These are phyloP conservation scores for Globisporangium middletonii DNA, from an alignment of 352 stramenopile species.

Conservation along the genomic window DNA sequence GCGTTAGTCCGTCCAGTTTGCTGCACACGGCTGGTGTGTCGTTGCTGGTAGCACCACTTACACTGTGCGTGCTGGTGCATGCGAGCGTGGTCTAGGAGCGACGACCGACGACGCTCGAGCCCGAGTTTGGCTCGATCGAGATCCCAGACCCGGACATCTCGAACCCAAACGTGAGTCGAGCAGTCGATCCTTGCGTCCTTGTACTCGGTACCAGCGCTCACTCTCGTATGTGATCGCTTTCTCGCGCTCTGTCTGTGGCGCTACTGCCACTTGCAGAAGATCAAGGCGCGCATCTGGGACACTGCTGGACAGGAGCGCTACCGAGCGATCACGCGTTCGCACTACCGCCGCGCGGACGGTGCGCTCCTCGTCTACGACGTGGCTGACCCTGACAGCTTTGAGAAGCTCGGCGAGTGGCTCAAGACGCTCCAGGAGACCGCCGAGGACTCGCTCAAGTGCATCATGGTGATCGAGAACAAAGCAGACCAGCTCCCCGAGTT, in stretches of 20 bases:
- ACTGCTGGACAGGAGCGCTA: conserved; percentile 88
- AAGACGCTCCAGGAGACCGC: conserved; percentile 82
- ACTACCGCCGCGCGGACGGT: conserved; percentile 81
- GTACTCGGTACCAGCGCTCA: background rate
- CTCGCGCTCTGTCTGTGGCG: background rate
- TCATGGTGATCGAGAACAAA: conserved; percentile 91
- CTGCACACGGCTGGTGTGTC: background rate
- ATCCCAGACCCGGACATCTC: conserved; percentile 49
- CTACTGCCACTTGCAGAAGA: conserved; percentile 17
- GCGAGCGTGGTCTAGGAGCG: conserved; percentile 30
- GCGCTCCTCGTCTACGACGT: conserved; percentile 92
- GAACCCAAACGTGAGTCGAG: conserved; percentile 18
- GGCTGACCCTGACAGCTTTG: conserved; percentile 78
- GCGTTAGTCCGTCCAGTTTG: background rate
- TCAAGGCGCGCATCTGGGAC: conserved; percentile 87
- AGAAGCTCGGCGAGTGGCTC: conserved; percentile 85
- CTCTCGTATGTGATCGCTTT: background rate
- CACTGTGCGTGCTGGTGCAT: background rate
- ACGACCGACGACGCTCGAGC: conserved; percentile 55
- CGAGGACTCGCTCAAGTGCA: conserved; percentile 74
- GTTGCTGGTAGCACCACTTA: background rate
- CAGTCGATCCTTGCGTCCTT: background rate
- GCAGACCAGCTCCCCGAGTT: conserved; percentile 54
- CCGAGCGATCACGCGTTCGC: conserved; percentile 82
- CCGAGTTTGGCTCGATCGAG: conserved; percentile 70